These are phyloP conservation scores for Mikania micrantha DNA, from an alignment of 129 eudicot species.

Conservation along the genomic window DNA sequence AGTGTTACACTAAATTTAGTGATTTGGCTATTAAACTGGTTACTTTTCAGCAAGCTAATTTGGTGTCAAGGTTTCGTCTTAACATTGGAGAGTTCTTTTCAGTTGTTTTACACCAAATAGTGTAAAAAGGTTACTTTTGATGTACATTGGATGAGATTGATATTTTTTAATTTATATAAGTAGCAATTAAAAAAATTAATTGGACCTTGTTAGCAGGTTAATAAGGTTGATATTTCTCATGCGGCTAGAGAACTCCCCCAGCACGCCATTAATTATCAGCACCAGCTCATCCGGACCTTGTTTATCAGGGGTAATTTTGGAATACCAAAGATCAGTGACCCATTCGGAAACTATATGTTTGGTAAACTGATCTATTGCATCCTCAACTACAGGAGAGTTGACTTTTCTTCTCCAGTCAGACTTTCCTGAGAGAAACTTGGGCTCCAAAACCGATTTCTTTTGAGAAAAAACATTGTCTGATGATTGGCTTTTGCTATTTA, in stretches of 20 bases:
- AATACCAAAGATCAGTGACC: constrained; percentile 98
- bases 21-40: background rate
- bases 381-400: constrained; percentile 91
- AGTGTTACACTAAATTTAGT: background rate
- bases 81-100: background rate
- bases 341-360: constrained; percentile 89
- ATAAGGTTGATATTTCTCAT: constrained; percentile 82
- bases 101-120: background rate
- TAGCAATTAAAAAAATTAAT: background rate
- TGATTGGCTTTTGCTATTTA: constrained; percentile 51
- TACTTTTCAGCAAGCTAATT: background rate
- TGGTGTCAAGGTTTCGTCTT: background rate
- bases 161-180: background rate
- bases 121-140: background rate
- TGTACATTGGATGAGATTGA: background rate
- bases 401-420: constrained; percentile 86
- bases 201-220: constrained; percentile 84
- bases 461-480: constrained; percentile 25
- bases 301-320: constrained; percentile 81
- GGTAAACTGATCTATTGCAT: constrained; percentile 86
- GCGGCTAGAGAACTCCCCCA: constrained; percentile 86
- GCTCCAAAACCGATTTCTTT: constrained; percentile 31
- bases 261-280: constrained; percentile 74
- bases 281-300: constrained; percentile 97
- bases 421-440: constrained; percentile 31